These are phyloP conservation scores for Petunia axillaris DNA, from an alignment of 257 asterid species.

Conservation along the genomic window DNA sequence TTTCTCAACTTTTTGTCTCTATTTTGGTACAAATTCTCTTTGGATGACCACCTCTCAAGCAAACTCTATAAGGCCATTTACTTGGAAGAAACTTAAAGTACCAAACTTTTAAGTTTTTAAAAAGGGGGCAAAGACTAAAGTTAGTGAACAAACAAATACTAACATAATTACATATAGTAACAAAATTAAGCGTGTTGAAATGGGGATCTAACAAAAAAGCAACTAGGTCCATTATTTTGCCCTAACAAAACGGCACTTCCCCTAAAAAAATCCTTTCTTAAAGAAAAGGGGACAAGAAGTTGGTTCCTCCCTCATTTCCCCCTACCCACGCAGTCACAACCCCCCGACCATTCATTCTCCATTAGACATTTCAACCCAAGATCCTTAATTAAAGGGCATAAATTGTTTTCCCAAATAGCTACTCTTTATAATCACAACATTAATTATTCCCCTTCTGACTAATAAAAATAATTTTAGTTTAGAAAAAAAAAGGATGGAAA, in stretches of 20 bases:
- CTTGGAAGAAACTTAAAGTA: background rate
- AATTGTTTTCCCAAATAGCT: background rate
- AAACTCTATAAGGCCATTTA: background rate
- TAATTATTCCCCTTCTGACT: background rate
- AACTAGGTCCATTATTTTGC: conserved; percentile 41
- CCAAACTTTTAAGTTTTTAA: background rate
- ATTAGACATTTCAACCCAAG: conserved; percentile 38
- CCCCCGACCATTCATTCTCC: conserved; percentile 23
- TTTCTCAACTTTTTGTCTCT: background rate
- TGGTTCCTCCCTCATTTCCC: conserved; percentile 23
- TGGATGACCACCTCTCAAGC: background rate
- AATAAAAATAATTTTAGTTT: background rate
- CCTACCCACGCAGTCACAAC: background rate
- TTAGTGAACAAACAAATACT: background rate
- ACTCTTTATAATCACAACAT: conserved; percentile 14
- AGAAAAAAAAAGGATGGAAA: background rate
- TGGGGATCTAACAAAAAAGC: background rate
- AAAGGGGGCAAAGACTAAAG: background rate
- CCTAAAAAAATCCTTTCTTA: conserved; percentile 45
- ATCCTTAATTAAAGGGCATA: conserved; percentile 39
- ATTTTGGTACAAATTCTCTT: background rate
- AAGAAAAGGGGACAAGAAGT: conserved; percentile 27
- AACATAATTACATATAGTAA: background rate
- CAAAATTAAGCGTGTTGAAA: conserved; percentile 1
- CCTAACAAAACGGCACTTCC: conserved; percentile 55